Evolutionary conservation across 169 alveolate genomes (phyloP).

Genomic region (Cardiosporidium cionae): DNA sequence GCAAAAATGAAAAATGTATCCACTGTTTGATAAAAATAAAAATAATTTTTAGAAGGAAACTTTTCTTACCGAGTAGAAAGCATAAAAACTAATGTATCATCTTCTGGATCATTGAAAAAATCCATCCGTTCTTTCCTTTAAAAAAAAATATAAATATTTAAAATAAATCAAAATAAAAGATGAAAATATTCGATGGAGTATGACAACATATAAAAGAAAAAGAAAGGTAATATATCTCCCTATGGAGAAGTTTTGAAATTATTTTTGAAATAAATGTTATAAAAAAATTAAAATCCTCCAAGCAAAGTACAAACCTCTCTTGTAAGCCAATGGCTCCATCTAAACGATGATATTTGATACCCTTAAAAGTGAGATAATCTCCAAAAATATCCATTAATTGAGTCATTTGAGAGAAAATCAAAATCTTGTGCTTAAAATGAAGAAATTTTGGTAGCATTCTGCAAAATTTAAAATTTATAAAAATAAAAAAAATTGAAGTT

Average conservation of each 20-base stretch:
- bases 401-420: conserved; percentile 87
- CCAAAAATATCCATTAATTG: conserved; percentile 75
- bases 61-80: conserved; percentile 40
- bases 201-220: neutral
- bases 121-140: conserved; percentile 27
- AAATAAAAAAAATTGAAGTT: no score
- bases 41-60: neutral
- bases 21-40: neutral
- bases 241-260: neutral
- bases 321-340: conserved; percentile 85
- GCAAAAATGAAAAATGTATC: neutral
- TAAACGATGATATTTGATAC: conserved; percentile 67
- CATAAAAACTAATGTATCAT: conserved; percentile 37
- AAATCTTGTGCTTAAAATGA: conserved; percentile 68
- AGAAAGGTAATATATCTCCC: neutral
- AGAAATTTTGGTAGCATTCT: conserved; percentile 76
- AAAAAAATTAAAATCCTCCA: neutral
- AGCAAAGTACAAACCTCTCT: conserved; percentile 65
- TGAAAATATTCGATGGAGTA: neutral
- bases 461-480: no score
- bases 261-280: neutral
- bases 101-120: conserved; percentile 21
- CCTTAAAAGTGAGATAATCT: conserved; percentile 67
- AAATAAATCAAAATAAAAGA: neutral
- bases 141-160: neutral